Conservation (phyloP, 768 basidiomycete species). For the Russula dissimulans region DNA sequence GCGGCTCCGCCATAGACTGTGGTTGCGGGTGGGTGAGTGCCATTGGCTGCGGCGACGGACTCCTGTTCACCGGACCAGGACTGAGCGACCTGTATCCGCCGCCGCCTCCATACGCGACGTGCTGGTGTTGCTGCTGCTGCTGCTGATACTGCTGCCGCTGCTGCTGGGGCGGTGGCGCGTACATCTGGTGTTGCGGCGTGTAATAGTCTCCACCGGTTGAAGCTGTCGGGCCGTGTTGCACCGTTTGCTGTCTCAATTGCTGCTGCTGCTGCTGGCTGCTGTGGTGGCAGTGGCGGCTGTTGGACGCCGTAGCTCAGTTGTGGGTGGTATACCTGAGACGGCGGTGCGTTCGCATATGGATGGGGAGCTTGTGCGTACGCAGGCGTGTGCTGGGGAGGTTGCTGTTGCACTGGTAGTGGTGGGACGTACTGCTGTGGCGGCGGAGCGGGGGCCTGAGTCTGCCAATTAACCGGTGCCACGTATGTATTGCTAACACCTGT, state of each 20-base stretch:
- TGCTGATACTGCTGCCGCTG: not conserved
- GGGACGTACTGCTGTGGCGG: conserved; percentile 18
- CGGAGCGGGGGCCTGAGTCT: not conserved
- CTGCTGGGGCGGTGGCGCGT: conserved; percentile 9
- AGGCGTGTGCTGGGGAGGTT: conserved; percentile 5
- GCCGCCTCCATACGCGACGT: conserved; percentile 24
- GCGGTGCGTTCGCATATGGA: conserved; percentile 14
- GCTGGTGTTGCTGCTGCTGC: conserved; percentile 25
- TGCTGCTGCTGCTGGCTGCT: conserved; percentile 26
- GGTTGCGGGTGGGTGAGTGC: conserved; percentile 18
- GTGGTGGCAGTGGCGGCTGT: conserved; percentile 21
- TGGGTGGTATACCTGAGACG: conserved; percentile 8
- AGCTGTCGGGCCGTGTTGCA: conserved; percentile 1
- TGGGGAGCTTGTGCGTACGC: conserved; percentile 13
- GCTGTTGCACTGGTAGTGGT: conserved; percentile 13
- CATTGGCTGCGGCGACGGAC: conserved; percentile 43
- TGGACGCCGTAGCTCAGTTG: not conserved
- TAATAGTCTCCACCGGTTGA: conserved; percentile 13
- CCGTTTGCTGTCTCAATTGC: conserved; percentile 13
- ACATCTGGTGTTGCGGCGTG: conserved; percentile 11
- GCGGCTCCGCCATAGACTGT: conserved; percentile 25
- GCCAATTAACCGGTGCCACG: conserved; percentile 3
- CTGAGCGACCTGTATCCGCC: conserved; percentile 35
- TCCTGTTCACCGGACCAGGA: conserved; percentile 32
- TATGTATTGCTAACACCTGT: conserved; percentile 6